These are phyloP conservation scores for Dryas drummondii DNA, from an alignment of 306 rosid species.

Conservation along the genomic window DNA sequence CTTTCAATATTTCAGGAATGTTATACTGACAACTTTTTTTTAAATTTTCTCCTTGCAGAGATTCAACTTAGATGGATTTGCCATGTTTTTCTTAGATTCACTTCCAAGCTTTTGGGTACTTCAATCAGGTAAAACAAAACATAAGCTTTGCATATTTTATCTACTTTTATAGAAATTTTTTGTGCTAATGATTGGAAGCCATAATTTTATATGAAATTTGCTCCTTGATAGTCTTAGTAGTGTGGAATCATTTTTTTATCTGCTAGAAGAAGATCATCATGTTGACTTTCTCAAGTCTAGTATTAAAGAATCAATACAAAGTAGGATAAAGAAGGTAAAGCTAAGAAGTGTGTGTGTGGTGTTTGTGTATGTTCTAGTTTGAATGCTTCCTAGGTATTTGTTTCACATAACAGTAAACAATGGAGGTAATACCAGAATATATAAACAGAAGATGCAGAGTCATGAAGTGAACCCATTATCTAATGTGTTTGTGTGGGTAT, in stretches of 20 bases:
- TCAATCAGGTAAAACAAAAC: too few relatives aligned
- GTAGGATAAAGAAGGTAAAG: too few relatives aligned
- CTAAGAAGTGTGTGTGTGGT: not conserved
- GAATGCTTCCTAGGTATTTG: not conserved
- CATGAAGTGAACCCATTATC: not conserved
- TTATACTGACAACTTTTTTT: too few relatives aligned
- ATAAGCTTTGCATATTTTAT: too few relatives aligned
- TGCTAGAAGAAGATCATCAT: conserved; percentile 39
- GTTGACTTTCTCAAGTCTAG: not conserved
- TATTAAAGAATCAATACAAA: not conserved
- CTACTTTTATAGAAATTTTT: not conserved
- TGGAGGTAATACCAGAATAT: not conserved
- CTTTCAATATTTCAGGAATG: too few relatives aligned
- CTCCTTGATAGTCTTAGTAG: not conserved
- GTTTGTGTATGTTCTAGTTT: not conserved
- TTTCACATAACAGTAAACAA: not conserved
- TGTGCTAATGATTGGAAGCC: not conserved
- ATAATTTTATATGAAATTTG: not conserved
- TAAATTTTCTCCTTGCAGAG: too few relatives aligned
- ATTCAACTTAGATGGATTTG: too few relatives aligned
- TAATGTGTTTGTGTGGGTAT: not conserved
- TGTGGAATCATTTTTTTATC: conserved; percentile 87
- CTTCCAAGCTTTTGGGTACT: too few relatives aligned
- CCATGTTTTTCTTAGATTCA: too few relatives aligned
- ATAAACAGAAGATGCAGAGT: not conserved